Evolutionary conservation across 805 yeast species (phyloP), one percentile per base, ranked within the genome.

Genomic region (Kluyveromyces wickerhamii): DNA sequence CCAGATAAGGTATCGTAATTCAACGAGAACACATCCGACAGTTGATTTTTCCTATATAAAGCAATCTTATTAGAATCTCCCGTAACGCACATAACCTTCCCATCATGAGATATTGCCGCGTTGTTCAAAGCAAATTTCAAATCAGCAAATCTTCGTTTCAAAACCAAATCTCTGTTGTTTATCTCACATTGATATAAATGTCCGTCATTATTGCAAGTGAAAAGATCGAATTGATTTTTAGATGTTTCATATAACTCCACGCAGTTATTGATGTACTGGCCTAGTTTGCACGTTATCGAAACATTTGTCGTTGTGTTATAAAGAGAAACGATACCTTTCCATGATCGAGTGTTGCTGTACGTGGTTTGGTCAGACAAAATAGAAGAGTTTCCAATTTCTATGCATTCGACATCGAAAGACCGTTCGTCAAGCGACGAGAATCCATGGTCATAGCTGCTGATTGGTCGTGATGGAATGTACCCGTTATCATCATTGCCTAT

Each of bases 181-280:
- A 86, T 65, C 44, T 78, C 79, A 36, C 84, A 67, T 34, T 69
- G 62, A 50, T 87, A 85, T 33, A 87, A 61, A 35, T 72, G 65
- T 27, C 75, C 71, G 55, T 88, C 97, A 54, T 88, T 88, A 54
- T 87, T 88, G 57, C 96, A 87, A 15, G 84, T 73, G 40, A 74
- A 70, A 1, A 88, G 71, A 29, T 66, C 63, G 51, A 69, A 78
- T 27, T 66, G 65, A 8, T 62, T 54, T 15, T 65, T 62, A 4
- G 71, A 51, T 10, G 54, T 41, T 37, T 64, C 67, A 49, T 71
- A 62, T 18, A 80, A 49, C 0, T 77, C 60, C 19, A 86, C 94
- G 32, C 84, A 74, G 57, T 87, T 87, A 56, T 86, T 87, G 47
- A 88, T 86, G 60, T 78, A 74, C 21, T 81, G 81, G 0, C 96